Base-by-base conservation (phyloP, 169 alveolate species). In the Plasmodium yoelii region DNA sequence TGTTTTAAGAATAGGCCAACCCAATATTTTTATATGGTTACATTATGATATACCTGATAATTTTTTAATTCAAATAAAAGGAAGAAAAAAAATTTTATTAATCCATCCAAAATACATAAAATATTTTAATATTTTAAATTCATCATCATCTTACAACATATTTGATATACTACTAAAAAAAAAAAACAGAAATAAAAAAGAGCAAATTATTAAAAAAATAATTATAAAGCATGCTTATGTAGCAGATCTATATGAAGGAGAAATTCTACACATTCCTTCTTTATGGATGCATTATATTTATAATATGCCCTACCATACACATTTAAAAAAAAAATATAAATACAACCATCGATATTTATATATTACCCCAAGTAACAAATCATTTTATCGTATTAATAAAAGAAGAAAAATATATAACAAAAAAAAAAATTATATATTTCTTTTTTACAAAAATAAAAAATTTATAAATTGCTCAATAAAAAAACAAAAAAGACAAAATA, bases 11-110 rank as follows among this genome's bases (percentile, higher is more conserved):
- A 84, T 84, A n/a, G 91, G 91, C 6, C 91, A 84, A 69, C 68
- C 82, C n/a, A 84, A 84, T 57, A 56, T 84, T 19, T 84, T 84
- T 59, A 84, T 84, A 39, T 84, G 91, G 91, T 28, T 84, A 60
- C 91, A 84, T 47, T 84, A 84, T 57, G 91, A 84, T 56, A 84
- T 69, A 46, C 91, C 91, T 19, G 91, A 84, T 46, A 84, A 84
- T 56, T 84, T 84, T 60, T 61, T 84, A 55, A 84, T 84, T 39
- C 91, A 84, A 53, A 72, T 84, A 84, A 84, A 56, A 84, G 91
- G 91, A 84, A 84, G 91, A 56, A 84, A 84, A 68, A 84, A 68
- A 68, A 64, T 84, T 68, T 56, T 84, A 57, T 56, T 84, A 68
- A 84, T 84, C 9, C 91, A 70, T 3, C 91, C 91, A 2, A 67